Conservation (phyloP, 768 basidiomycete species). For the Termitomyces heimii region DNA sequence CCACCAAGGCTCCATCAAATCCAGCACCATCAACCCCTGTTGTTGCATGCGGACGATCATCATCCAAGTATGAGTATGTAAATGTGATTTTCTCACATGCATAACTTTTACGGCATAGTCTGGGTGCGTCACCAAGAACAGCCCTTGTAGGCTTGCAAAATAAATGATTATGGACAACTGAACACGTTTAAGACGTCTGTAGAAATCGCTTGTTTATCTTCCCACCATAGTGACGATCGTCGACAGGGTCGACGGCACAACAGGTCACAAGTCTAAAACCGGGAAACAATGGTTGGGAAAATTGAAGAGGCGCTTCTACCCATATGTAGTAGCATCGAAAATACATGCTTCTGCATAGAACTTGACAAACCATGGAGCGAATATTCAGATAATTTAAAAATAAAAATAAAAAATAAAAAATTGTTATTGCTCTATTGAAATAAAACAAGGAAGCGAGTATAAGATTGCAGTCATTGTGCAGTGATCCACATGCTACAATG, state of each 20-base stretch:
- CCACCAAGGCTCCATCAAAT: constrained; percentile 9
- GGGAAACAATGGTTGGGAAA: neutral
- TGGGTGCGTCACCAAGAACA: neutral
- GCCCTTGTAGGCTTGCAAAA: neutral
- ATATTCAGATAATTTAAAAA: neutral
- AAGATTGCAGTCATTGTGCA: neutral
- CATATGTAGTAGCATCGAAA: neutral
- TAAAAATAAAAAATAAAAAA: neutral
- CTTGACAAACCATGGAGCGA: neutral
- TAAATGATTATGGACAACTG: neutral
- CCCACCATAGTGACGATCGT: neutral
- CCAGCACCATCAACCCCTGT: constrained; percentile 12
- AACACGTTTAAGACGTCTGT: neutral
- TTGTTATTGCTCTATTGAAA: neutral
- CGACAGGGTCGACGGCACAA: constrained; percentile 2
- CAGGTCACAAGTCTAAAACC: neutral
- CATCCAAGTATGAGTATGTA: neutral
- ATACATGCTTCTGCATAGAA: neutral
- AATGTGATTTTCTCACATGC: neutral
- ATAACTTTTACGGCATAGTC: neutral
- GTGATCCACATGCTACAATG: neutral
- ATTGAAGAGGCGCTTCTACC: neutral
- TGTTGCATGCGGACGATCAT: constrained; percentile 9
- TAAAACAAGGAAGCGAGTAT: neutral
- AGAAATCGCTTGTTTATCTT: neutral